These are phyloP conservation scores for Gossypium herbaceum DNA, from an alignment of 345 rosid genomes.

Conservation along the genomic window DNA sequence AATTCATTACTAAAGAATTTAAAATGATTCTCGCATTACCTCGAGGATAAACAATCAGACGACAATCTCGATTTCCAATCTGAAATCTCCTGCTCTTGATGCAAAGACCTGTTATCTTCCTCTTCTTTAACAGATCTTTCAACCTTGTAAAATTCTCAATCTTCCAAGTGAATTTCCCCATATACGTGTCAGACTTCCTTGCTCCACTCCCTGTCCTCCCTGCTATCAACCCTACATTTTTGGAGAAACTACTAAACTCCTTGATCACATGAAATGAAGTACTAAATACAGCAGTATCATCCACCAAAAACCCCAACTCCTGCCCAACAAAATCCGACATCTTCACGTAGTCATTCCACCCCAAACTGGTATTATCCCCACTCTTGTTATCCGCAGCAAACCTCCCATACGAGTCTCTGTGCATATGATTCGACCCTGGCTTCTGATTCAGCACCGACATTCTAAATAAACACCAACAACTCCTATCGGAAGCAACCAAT, in stretches of 20 bases:
- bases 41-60: conserved; percentile 98
- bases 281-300: conserved; percentile 85
- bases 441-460: conserved; percentile 92
- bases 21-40: conserved; percentile 39
- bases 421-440: conserved; percentile 87
- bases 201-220: conserved; percentile 6
- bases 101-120: conserved; percentile 96
- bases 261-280: conserved; percentile 93
- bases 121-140: conserved; percentile 93
- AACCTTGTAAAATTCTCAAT: conserved; percentile 88
- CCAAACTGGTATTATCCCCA: conserved; percentile 95
- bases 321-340: conserved; percentile 75
- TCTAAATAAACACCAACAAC: conserved; percentile 98
- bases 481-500: conserved; percentile 43
- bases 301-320: conserved; percentile 72
- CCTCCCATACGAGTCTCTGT: conserved; percentile 87
- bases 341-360: conserved; percentile 97
- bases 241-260: conserved; percentile 12
- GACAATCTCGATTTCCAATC: conserved; percentile 96
- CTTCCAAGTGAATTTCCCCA: conserved; percentile 85
- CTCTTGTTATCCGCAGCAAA: conserved; percentile 91
- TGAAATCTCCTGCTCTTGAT: conserved; percentile 97
- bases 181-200: conserved; percentile 38
- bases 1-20: background rate
- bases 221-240: background rate